Evolutionary conservation across 2,329 filamentous ascomycete species (phyloP), one percentile per base, ranked within the genome.

Genomic region (Diplocarpon mali): DNA sequence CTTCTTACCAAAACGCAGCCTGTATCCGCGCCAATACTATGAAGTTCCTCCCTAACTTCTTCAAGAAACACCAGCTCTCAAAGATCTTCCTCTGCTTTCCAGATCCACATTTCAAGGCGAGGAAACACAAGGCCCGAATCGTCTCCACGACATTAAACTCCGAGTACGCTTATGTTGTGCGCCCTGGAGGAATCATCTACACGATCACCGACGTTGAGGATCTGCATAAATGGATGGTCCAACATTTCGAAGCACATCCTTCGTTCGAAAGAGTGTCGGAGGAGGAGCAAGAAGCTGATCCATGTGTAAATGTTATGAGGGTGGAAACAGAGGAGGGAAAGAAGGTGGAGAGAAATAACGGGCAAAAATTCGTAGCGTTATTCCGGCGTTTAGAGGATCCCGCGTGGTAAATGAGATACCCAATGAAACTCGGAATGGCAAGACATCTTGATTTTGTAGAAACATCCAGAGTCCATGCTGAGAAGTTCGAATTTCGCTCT

Each of bases 11-110:
- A 60, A 98, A 98, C 63, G 82, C 90, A 43, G 80, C 84, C 29
- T 93, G 87, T 61, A 70, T 98, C 38, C 82, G 92, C 50, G 85
- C 86, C 53, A 98, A 98, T 68, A 86, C 87, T 5, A 98, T 98
- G 92, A 98, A 98, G 64, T 98, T 96, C 65, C 71, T 98, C n/a
- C 90, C 93, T 50, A 96, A 98, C 62, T 95, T 95, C 71, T 96
- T 98, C 71, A 69, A 67, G 44, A 84, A 81, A 58, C 71, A 68
- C 12, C 89, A 95, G 62, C 76, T 98, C 12, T 76, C 74, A 51
- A 93, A 93, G 62, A 85, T 96, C 61, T 98, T 98, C 65, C 85
- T 98, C 57, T 98, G 92, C 69, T 98, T 98, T 62, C 92, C 92
- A 0, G 92, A 98, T 60, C 92, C 92, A 47, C 92, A 98, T 66